Evolutionary conservation across 768 basidiomycete genomes (phyloP).

Genomic region (Pleurotus pulmonarius): DNA sequence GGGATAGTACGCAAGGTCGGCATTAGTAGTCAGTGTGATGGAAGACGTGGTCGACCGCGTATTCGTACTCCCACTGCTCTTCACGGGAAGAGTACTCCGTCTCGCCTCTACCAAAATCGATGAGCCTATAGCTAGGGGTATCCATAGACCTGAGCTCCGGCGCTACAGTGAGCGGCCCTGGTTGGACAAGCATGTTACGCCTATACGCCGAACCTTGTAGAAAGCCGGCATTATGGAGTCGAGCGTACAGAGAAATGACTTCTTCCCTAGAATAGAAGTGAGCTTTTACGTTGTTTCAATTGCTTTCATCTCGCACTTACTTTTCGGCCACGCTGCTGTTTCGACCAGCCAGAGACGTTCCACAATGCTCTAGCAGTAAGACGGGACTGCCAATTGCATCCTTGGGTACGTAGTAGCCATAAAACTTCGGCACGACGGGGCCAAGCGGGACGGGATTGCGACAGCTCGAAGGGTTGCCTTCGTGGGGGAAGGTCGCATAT

Average conservation of each 20-base stretch:
- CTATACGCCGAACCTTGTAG: constrained; percentile 34
- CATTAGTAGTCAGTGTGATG: not conserved
- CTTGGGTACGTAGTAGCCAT: constrained; percentile 35
- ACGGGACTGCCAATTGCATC: constrained; percentile 24
- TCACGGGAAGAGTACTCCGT: not conserved
- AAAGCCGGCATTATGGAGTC: constrained; percentile 35
- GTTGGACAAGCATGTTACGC: constrained; percentile 40
- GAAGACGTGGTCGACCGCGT: not conserved
- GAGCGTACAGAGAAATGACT: constrained; percentile 27
- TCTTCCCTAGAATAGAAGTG: not conserved
- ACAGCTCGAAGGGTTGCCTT: not conserved
- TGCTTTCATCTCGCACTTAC: no score
- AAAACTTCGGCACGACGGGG: constrained; percentile 43
- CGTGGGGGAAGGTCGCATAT: not conserved
- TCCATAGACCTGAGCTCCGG: constrained; percentile 19
- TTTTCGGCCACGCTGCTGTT: no score
- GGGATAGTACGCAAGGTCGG: no score
- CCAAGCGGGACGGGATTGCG: constrained; percentile 25
- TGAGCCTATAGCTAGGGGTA: constrained; percentile 38
- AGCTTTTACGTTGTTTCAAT: no score
- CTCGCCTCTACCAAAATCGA: constrained; percentile 40
- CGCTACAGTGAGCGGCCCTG: constrained; percentile 31
- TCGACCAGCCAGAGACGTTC: constrained; percentile 22
- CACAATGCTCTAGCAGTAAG: constrained; percentile 41
- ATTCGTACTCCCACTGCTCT: not conserved